Base-by-base conservation (phyloP, 371 early-diverging fungal genomes). In the Rhizopus microsporus region DNA sequence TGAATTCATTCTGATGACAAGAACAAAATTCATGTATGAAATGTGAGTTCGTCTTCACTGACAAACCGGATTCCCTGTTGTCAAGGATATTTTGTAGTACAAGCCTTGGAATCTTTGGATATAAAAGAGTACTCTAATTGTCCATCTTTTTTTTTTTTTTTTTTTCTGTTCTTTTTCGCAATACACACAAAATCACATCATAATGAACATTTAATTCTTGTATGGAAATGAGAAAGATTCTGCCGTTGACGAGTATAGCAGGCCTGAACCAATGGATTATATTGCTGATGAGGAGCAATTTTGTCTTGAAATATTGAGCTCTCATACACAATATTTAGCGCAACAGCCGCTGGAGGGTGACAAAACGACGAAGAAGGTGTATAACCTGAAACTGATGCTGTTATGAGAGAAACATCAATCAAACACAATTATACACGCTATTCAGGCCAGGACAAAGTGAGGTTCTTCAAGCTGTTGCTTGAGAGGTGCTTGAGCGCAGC, bases 281-380 rank as follows among this genome's bases (percentile, higher is more conserved):
- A 58, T 63, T 51, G 52, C 51, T 56, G 59, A 59, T 40, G 51
- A 58, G 48, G 49, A 56, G 44, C 58, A 57, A 17, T 57, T 32
- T 57, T 23, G 23, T 23, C 23, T 23, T 23, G 23, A 23, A 23
- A 23, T 23, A 2, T 23, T 23, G 23, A 23, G 23, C 23, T 23
- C 23, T 23, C 23, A 23, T 23, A 23, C 23, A 23, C 23, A 59
- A 37, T 54, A 47, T 46, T 45, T 52, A 17, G 29, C 51, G 46
- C 29, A 37, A n/a, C 15, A 45, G 46, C 37, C 30, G 17, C 30
- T 4, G 23, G 23, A 2, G 23, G 23, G 2, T 23, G 23, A 23
- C 23, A 23, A 23, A 23, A n/a, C n/a, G n/a, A n/a, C n/a, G 47
- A 56, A 48, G 12, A 31, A 2, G 15, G 30, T 1, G 51, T 45